A percentile compares a stretch with the other conserved stretches of the same genome.
Conservation (phyloP, 805 yeast genomes). For the Kodamaea hsintzibuensis region DNA sequence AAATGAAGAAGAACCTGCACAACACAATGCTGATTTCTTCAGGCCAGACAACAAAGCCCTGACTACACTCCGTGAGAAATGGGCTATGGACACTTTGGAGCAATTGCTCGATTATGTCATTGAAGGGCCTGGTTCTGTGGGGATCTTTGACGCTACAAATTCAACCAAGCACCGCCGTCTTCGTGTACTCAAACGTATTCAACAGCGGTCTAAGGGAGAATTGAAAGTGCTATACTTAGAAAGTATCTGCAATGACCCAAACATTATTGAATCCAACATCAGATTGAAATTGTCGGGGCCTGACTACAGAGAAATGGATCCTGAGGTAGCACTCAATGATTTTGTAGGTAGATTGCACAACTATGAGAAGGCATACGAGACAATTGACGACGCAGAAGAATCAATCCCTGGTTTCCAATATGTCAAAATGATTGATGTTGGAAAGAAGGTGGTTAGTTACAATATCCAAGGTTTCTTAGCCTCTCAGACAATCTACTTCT, state of each 20-base stretch:
- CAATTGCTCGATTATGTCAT: conserved; percentile 78
- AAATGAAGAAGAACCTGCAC: conserved; percentile 21
- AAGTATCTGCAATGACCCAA: conserved; percentile 79
- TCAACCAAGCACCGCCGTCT: conserved; percentile 66
- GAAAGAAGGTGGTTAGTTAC: conserved; percentile 89
- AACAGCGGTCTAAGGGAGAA: conserved; percentile 55
- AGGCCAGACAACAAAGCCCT: conserved; percentile 72
- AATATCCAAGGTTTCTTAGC: conserved; percentile 86
- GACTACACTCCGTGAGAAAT: conserved; percentile 73
- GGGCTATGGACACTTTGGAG: conserved; percentile 95
- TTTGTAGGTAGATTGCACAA: conserved; percentile 78
- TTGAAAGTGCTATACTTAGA: conserved; percentile 83
- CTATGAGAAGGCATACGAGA: conserved; percentile 87
- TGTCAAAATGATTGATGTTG: conserved; percentile 94
- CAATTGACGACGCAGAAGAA: conserved; percentile 81
- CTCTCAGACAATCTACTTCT: conserved; percentile 88
- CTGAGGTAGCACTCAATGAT: conserved; percentile 73
- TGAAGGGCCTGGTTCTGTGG: conserved; percentile 84
- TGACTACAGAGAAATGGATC: conserved; percentile 85
- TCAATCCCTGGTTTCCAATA: conserved; percentile 69
- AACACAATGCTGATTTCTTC: conserved; percentile 82
- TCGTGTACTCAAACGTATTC: conserved; percentile 57
- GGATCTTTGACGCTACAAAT: conserved; percentile 86
- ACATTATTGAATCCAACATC: conserved; percentile 79
- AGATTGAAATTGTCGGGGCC: conserved; percentile 89